Evolutionary conservation across 805 yeast genomes (phyloP).

Genomic region (Wickerhamiella bombiphila): DNA sequence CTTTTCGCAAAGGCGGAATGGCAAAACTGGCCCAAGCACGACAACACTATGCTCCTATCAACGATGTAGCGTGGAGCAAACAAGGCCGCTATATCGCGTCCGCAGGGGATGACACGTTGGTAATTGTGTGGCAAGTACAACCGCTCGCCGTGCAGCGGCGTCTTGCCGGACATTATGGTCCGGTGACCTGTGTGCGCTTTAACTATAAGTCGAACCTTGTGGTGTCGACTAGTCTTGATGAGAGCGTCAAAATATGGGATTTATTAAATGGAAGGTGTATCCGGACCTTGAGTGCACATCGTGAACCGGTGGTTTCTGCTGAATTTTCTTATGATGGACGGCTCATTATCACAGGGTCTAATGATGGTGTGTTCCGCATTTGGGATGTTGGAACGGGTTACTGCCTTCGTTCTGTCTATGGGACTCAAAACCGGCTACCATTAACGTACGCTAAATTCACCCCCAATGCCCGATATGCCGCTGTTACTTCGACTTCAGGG

Average conservation of each 20-base stretch:
- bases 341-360: constrained; percentile 70
- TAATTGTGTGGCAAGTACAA: constrained; percentile 52
- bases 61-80: constrained; percentile 67
- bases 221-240: constrained; percentile 78
- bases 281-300: constrained; percentile 78
- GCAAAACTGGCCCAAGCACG: too few relatives aligned
- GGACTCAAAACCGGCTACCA: constrained; percentile 42
- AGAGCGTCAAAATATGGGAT: constrained; percentile 86
- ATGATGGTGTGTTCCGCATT: constrained; percentile 78
- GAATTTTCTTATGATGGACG: constrained; percentile 68
- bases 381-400: constrained; percentile 85
- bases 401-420: constrained; percentile 71
- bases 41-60: constrained; percentile 39
- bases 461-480: constrained; percentile 65
- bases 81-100: constrained; percentile 61
- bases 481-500: constrained; percentile 74
- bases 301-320: constrained; percentile 72
- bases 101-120: constrained; percentile 72
- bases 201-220: constrained; percentile 63
- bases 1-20: too few relatives aligned
- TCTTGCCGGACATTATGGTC: constrained; percentile 70
- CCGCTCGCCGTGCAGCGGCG: constrained; percentile 29
- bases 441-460: constrained; percentile 58
- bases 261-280: constrained; percentile 50
- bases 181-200: constrained; percentile 58